Conservation (phyloP, 106 monocot species). For the Hemerocallis citrina region DNA sequence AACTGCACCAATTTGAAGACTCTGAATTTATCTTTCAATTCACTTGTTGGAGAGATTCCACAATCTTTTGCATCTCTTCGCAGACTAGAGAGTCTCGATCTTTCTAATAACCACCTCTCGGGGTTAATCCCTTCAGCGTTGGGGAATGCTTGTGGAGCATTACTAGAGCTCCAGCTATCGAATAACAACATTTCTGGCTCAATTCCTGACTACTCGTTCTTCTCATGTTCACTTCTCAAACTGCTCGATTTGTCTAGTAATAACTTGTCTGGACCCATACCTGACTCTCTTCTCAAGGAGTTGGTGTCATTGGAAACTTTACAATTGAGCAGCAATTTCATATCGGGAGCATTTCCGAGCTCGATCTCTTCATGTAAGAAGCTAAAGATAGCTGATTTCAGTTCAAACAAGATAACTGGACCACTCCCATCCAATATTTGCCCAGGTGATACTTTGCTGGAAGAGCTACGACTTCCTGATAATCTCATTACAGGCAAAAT, state of each 20-base stretch:
- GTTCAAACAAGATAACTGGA: constrained; percentile 55
- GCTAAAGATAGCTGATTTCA: constrained; percentile 56
- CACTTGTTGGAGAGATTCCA: constrained; percentile 48
- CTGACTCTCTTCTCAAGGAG: constrained; percentile 19
- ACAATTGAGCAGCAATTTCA: constrained; percentile 57
- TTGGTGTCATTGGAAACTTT: constrained; percentile 41
- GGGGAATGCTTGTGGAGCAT: constrained; percentile 42
- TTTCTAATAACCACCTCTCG: constrained; percentile 45
- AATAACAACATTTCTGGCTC: constrained; percentile 40
- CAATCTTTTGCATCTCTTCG: constrained; percentile 25
- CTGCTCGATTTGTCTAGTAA: constrained; percentile 59
- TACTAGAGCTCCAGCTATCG: constrained; percentile 36
- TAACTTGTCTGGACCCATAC: constrained; percentile 46
- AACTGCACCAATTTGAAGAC: constrained; percentile 42
- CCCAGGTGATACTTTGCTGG: constrained; percentile 28
- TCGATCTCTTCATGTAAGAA: constrained; percentile 33
- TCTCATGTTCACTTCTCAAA: constrained; percentile 34
- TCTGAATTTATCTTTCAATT: constrained; percentile 68
- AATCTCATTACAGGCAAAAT: constrained; percentile 52
- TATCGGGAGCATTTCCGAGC: constrained; percentile 49
- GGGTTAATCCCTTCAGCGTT: constrained; percentile 33
- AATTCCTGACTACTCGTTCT: constrained; percentile 13
- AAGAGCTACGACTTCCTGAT: constrained; percentile 66
- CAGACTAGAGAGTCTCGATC: constrained; percentile 50
- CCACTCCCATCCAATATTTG: constrained; percentile 39